A percentile compares a stretch with the other conserved stretches of the same genome.
Conservation (phyloP, 768 basidiomycete genomes). For the Mycena latifolia region DNA sequence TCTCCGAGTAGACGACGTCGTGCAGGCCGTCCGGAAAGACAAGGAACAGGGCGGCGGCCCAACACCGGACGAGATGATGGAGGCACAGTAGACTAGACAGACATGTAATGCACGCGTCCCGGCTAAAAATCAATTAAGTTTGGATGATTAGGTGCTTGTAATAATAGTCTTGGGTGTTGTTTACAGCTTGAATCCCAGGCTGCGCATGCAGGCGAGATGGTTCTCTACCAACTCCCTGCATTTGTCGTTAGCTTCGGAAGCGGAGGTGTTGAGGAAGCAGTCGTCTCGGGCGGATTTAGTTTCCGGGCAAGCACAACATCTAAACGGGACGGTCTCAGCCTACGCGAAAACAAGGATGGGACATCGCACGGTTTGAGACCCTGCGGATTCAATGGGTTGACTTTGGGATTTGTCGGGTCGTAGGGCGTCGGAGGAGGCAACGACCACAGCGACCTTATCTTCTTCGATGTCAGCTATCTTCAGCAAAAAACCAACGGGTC, state of each 20-base stretch:
- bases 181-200: conserved; percentile 88
- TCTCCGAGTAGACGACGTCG: conserved; percentile 94
- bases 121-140: conserved; percentile 19
- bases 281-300: conserved; percentile 94
- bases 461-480: neutral
- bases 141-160: conserved; percentile 20
- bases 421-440: conserved; percentile 55
- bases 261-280: conserved; percentile 87
- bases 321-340: conserved; percentile 45
- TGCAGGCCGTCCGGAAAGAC: conserved; percentile 88
- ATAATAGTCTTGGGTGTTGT: neutral
- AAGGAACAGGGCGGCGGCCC: conserved; percentile 65
- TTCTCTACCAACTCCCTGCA: conserved; percentile 85
- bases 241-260: conserved; percentile 75
- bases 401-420: conserved; percentile 80
- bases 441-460: conserved; percentile 73
- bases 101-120: conserved; percentile 11
- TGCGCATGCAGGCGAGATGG: conserved; percentile 93
- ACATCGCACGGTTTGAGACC: conserved; percentile 92
- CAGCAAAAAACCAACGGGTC: neutral
- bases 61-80: conserved; percentile 71
- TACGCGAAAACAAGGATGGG: neutral
- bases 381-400: conserved; percentile 92
- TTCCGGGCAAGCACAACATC: conserved; percentile 96
- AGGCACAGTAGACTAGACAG: conserved; percentile 33